phyloP scores from a whole-genome alignment of 129 eudicot species.

The Dittrichia graveolens region DNA sequence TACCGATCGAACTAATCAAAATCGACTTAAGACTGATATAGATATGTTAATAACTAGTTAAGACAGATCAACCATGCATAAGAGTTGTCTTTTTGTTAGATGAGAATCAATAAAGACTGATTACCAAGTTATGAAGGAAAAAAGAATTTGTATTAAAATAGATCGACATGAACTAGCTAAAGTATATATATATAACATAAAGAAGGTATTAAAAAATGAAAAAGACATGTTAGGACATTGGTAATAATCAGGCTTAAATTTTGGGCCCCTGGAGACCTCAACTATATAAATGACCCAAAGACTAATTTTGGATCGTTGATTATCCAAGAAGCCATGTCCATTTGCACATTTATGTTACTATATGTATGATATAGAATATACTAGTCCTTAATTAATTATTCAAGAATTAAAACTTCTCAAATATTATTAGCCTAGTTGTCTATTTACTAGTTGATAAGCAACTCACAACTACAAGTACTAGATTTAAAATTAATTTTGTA shows the following conservation, averaged over 20 bases:
- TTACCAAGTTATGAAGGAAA: background rate
- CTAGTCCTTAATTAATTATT: too few relatives aligned
- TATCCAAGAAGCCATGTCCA: background rate
- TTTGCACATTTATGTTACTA: too few relatives aligned
- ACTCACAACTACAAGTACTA: too few relatives aligned
- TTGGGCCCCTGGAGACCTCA: background rate
- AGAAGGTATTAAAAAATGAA: slow-evolving; percentile 13
- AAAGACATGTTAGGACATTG: slow-evolving; percentile 11
- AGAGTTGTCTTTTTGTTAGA: background rate
- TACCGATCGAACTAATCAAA: background rate
- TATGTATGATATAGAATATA: too few relatives aligned
- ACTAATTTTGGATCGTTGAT: background rate
- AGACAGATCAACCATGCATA: background rate
- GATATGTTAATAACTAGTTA: background rate
- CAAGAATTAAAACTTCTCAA: too few relatives aligned
- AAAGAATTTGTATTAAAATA: background rate
- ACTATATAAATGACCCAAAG: background rate
- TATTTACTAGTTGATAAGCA: too few relatives aligned
- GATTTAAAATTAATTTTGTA: too few relatives aligned
- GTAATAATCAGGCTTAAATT: background rate
- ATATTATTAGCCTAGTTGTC: too few relatives aligned
- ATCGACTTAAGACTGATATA: background rate
- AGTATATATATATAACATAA: slow-evolving; percentile 15
- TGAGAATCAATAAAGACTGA: background rate
- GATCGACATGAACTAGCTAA: background rate